These are phyloP conservation scores for Rubus parviflorus DNA, from an alignment of 306 rosid genomes.

Conservation along the genomic window DNA sequence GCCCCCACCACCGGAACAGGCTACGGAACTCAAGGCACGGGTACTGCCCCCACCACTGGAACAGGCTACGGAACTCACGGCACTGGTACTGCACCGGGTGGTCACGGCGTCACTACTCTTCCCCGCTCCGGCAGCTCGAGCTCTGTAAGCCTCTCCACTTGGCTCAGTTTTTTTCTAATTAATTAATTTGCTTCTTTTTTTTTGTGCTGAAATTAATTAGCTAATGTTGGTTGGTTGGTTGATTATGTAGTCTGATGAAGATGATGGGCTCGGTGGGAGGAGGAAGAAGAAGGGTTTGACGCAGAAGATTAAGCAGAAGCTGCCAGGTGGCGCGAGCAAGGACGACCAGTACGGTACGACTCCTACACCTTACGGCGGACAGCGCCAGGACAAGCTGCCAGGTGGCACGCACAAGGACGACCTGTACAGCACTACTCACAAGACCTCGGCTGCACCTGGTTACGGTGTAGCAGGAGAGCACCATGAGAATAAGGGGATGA, in stretches of 20 bases:
- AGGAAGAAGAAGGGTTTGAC: conserved; percentile 45
- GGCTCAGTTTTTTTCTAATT: too few species aligned
- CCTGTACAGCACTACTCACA: neutral
- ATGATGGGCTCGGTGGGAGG: conserved; percentile 57
- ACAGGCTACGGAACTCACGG: neutral
- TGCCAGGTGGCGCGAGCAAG: conserved; percentile 26
- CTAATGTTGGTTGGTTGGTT: too few species aligned
- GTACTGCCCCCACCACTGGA: too few species aligned
- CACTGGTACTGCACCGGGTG: neutral
- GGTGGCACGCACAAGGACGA: neutral
- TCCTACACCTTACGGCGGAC: conserved; percentile 25
- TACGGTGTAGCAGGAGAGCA: neutral
- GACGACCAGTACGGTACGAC: neutral
- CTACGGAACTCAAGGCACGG: too few species aligned
- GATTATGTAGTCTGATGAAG: conserved; percentile 36
- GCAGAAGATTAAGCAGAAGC: conserved; percentile 46
- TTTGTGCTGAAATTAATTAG: neutral
- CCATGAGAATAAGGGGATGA: neutral
- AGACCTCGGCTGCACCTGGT: neutral
- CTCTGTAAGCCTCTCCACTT: conserved; percentile 31
- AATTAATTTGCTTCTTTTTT: neutral
- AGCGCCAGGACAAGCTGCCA: neutral
- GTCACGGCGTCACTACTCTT: conserved; percentile 11
- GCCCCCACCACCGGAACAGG: too few species aligned
- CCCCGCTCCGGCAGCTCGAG: conserved; percentile 52